Percentiles rank a stretch among this genome's conserved stretches.
These are phyloP conservation scores for Trichomonas gallinae DNA, from an alignment of 208 protist species.

Conservation along the genomic window DNA sequence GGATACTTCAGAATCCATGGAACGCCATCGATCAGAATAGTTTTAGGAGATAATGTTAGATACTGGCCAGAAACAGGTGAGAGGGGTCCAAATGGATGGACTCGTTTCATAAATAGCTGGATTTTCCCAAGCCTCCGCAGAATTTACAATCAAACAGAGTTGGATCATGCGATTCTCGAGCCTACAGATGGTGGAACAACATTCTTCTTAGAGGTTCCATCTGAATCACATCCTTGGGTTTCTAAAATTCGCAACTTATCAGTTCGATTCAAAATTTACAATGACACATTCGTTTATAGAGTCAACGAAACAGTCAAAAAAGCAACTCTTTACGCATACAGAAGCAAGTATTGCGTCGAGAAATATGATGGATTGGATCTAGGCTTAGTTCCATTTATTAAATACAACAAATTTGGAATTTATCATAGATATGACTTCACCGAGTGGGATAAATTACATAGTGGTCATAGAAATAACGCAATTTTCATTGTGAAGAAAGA, in stretches of 20 bases:
- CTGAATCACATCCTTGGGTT: not conserved
- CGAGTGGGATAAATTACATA: not conserved
- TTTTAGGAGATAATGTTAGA: not conserved
- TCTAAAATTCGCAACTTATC: not conserved
- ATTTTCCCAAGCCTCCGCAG: not conserved
- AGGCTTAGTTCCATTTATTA: not conserved
- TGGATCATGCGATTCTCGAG: not conserved
- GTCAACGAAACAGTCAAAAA: not conserved
- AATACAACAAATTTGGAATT: not conserved
- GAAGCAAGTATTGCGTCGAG: not conserved
- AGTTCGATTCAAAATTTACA: not conserved
- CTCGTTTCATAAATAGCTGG: not conserved
- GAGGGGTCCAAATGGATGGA: not conserved
- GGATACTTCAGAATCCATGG: not conserved
- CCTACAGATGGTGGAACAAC: not conserved
- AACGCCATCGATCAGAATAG: not conserved
- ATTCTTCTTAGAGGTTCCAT: not conserved
- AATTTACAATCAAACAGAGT: not conserved
- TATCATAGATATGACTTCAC: not conserved
- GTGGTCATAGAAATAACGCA: not conserved
- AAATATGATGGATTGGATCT: not conserved
- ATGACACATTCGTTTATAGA: not conserved
- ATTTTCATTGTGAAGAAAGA: not conserved
- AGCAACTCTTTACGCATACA: not conserved
- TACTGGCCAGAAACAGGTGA: not conserved